phyloP scores from a whole-genome alignment of 306 rosid genomes.

The Herpetospermum pedunculosum region DNA sequence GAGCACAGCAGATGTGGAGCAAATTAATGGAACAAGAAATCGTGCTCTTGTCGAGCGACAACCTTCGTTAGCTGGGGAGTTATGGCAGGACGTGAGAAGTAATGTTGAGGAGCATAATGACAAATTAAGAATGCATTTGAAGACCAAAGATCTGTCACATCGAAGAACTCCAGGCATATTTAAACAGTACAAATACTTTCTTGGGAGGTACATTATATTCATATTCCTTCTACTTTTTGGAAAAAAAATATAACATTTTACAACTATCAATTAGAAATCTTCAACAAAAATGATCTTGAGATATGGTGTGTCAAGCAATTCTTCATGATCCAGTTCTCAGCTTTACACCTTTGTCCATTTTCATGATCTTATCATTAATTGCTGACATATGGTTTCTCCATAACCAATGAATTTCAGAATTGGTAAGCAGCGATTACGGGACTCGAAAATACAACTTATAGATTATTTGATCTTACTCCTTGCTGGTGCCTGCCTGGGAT shows the following conservation, averaged over 20 bases:
- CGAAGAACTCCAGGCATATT: conserved; percentile 66
- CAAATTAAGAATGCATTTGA: conserved; percentile 49
- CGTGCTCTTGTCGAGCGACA: conserved; percentile 17
- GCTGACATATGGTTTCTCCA: neutral
- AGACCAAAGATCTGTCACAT: conserved; percentile 62
- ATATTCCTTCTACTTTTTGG: neutral
- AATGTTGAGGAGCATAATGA: conserved; percentile 50
- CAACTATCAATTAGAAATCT: neutral
- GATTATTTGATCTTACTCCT: conserved; percentile 86
- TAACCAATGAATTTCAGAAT: conserved; percentile 34
- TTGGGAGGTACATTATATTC: conserved; percentile 46
- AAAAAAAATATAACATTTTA: neutral
- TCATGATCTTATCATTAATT: neutral
- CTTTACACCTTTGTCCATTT: neutral
- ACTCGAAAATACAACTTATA: conserved; percentile 69
- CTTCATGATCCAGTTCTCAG: neutral
- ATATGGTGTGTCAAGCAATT: neutral
- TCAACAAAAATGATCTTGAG: neutral
- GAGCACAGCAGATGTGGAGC: conserved; percentile 19
- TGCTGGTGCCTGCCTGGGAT: conserved; percentile 97
- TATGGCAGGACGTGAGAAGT: conserved; percentile 74
- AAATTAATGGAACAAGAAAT: conserved; percentile 22
- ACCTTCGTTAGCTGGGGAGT: conserved; percentile 65
- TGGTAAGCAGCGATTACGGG: conserved; percentile 82
- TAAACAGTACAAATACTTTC: conserved; percentile 71